Conservation (phyloP, 139 green algal species). For the Chlamydomonas applanata region DNA sequence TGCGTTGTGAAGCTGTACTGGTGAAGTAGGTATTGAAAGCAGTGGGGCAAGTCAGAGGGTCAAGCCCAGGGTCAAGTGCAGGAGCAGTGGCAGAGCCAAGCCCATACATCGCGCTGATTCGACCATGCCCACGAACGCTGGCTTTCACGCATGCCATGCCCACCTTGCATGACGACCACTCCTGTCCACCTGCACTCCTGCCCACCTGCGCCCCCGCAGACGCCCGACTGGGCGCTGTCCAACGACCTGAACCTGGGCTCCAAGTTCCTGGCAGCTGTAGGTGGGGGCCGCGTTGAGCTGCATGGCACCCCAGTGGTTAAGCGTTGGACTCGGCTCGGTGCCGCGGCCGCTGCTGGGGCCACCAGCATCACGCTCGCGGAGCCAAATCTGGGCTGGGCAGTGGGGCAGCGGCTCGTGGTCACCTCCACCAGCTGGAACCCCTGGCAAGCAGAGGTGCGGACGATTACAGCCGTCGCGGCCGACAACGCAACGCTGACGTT, state of each 20-base stretch:
- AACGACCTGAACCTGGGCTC: constrained; percentile 26
- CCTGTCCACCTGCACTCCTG: too few species aligned
- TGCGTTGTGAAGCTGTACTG: too few species aligned
- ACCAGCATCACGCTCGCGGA: constrained; percentile 21
- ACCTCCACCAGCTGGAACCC: constrained; percentile 45
- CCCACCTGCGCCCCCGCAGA: constrained; percentile 19
- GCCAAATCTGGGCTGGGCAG: constrained; percentile 25
- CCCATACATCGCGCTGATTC: too few species aligned
- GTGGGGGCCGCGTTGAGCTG: constrained; percentile 27
- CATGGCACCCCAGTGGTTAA: constrained; percentile 24
- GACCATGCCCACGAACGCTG: too few species aligned
- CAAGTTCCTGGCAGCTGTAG: constrained; percentile 32
- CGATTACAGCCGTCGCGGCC: constrained; percentile 27
- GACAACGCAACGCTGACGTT: constrained; percentile 26
- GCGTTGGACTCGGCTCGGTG: constrained; percentile 36
- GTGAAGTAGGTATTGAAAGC: too few species aligned
- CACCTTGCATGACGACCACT: too few species aligned
- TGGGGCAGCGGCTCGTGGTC: constrained; percentile 34
- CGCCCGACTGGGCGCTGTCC: constrained; percentile 20
- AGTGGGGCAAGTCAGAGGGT: too few species aligned
- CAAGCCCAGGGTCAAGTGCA: too few species aligned
- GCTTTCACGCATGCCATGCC: too few species aligned
- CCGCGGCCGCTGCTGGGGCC: constrained; percentile 10
- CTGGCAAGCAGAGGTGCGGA: constrained; percentile 35
- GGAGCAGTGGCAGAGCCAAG: too few species aligned